Percentiles rank a stretch among this genome's conserved stretches.
Evolutionary conservation across 2,329 filamentous ascomycete species (phyloP).

Genomic region (Apiospora koreana): DNA sequence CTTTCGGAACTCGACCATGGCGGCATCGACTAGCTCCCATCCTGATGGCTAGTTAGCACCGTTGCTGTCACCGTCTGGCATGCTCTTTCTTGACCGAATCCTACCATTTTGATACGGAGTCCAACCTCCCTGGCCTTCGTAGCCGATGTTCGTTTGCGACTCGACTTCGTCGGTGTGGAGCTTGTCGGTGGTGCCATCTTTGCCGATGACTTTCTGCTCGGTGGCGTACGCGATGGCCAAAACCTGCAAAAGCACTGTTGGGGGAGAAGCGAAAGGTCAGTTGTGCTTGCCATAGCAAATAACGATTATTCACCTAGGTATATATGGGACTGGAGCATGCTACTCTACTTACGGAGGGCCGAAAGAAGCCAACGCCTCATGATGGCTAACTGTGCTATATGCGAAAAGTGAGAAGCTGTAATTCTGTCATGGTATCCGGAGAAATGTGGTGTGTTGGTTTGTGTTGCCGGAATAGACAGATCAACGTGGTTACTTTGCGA

Average conservation of each 20-base stretch:
- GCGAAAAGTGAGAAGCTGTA: constrained; percentile 28
- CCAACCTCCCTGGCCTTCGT: constrained; percentile 28
- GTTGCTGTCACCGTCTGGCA: neutral
- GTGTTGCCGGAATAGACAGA: neutral
- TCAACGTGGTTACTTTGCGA: constrained; percentile 6
- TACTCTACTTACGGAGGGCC: constrained; percentile 31
- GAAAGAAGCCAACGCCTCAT: constrained; percentile 35
- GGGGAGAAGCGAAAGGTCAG: constrained; percentile 4
- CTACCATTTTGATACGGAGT: constrained; percentile 35
- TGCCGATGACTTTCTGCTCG: constrained; percentile 31
- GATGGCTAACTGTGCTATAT: constrained; percentile 29
- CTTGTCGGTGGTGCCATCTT: constrained; percentile 20
- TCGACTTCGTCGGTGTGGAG: constrained; percentile 23
- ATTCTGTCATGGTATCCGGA: constrained; percentile 31
- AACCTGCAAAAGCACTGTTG: constrained; percentile 33
- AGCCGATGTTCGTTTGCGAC: constrained; percentile 26
- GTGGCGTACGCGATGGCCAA: constrained; percentile 24
- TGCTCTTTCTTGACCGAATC: constrained; percentile 9
- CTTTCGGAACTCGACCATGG: constrained; percentile 51
- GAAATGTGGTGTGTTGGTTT: constrained; percentile 14
- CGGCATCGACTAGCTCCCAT: constrained; percentile 54
- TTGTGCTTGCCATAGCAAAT: constrained; percentile 6
- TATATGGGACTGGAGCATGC: constrained; percentile 4
- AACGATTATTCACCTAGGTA: too few relatives aligned
- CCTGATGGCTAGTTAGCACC: constrained; percentile 34